Base-by-base conservation (phyloP, 768 basidiomycete species). In the Scleroderma bovista region DNA sequence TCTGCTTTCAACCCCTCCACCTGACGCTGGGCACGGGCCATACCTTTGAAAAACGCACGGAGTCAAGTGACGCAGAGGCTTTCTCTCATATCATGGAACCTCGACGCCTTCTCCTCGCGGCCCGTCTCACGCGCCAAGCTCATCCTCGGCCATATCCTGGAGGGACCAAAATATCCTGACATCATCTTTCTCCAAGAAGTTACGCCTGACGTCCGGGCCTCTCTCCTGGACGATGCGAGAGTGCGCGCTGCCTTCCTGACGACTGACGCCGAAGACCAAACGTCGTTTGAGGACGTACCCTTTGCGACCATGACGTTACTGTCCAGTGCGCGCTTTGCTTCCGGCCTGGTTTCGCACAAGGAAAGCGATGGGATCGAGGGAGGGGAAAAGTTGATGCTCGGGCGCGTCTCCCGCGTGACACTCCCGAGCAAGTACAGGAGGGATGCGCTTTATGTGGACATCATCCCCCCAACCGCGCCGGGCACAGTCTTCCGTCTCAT, bases 161-260 rank as follows among this genome's bases (percentile, higher is more conserved):
- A 70, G 38, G 57, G 54, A 57, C 50, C 57, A 6, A 66, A 62
- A 37, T 44, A 16, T 50, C 63, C 70, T 37, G 69, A 73, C 53
- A 69, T 73, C 45, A 61, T 72, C 34, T 62, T 66, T 58, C 63
- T 73, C 57, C 69, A 72, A 65, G 72, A 72, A 64, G 71, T 72
- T 56, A 59, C 59, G 33, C 40, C 59, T 26, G 52, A 53, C 44
- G 68, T 67, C 52, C 66, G 69, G 15, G 19, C 47, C 4, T 63
- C 60, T 62, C 45, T 72, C 55, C 68, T 73, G 19, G 38, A 48
- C 60, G 52, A 72, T 47, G 19, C 53, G 32, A 68, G 56, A 67
- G 63, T 73, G n/a, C 69, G 68, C 38, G 40, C 48, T 17, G 47
- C 44, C 59, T 69, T 70, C 56, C 59, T 72, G 48, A 47, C 47